phyloP scores from a whole-genome alignment of 441 rosid genomes.

The Gossypium laxum region DNA sequence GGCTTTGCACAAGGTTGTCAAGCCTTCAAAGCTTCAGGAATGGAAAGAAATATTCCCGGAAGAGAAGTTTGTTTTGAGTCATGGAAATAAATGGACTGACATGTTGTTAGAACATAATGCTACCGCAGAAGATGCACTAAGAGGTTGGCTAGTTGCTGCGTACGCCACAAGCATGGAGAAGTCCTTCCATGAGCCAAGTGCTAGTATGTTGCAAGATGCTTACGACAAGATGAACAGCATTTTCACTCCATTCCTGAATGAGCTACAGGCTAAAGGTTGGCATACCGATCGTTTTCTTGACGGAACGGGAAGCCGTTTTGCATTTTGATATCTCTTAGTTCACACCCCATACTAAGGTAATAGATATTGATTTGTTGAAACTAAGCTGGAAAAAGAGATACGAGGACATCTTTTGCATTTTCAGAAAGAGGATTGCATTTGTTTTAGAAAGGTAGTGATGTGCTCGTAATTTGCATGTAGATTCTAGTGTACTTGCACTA shows the following conservation, averaged over 20 bases:
- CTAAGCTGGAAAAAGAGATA: not conserved
- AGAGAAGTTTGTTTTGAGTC: conserved; percentile 61
- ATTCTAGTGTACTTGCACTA: not conserved
- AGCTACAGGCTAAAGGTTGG: conserved; percentile 79
- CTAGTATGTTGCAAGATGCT: conserved; percentile 41
- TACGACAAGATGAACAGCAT: conserved; percentile 49
- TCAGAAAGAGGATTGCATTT: not conserved
- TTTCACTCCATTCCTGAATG: conserved; percentile 44
- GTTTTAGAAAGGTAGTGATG: conserved; percentile 1
- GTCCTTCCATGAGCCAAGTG: conserved; percentile 24
- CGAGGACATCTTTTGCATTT: not conserved
- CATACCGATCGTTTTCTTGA: conserved; percentile 81
- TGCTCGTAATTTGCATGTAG: not conserved
- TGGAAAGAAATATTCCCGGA: conserved; percentile 49
- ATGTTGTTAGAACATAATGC: conserved; percentile 76
- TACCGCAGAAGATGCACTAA: conserved; percentile 76
- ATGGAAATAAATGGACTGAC: conserved; percentile 49
- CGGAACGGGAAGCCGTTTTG: conserved; percentile 69
- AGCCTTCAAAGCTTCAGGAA: conserved; percentile 54
- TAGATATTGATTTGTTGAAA: not conserved
- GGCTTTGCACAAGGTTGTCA: conserved; percentile 48
- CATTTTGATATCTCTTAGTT: conserved; percentile 27
- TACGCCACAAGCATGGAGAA: conserved; percentile 39
- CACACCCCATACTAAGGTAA: not conserved
- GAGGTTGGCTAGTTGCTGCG: conserved; percentile 95